phyloP scores from a whole-genome alignment of 2,329 filamentous ascomycete genomes.

The Aspergillus candidus region DNA sequence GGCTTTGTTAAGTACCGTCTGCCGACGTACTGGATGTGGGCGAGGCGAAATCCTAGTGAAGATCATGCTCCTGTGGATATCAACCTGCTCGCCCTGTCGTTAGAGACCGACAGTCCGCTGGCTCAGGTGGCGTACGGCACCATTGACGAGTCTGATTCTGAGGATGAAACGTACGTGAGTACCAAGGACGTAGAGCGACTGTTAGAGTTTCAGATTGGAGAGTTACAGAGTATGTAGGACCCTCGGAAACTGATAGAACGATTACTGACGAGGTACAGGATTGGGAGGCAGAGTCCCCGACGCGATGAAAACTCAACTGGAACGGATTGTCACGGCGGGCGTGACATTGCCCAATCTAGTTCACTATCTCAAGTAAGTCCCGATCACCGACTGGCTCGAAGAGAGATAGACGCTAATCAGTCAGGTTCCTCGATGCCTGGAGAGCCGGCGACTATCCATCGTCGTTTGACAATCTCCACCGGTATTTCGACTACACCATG shows the following conservation, averaged over 20 bases:
- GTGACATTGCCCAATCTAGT: slow-evolving; percentile 64
- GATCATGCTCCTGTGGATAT: slow-evolving; percentile 52
- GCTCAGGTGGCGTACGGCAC: slow-evolving; percentile 48
- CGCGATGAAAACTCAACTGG: slow-evolving; percentile 65
- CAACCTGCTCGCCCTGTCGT: slow-evolving; percentile 55
- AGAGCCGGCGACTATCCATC: slow-evolving; percentile 82
- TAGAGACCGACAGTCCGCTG: slow-evolving; percentile 47
- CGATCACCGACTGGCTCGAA: background rate
- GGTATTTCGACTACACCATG: slow-evolving; percentile 96
- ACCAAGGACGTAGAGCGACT: slow-evolving; percentile 74
- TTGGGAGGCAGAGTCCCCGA: slow-evolving; percentile 72
- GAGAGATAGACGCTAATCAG: background rate
- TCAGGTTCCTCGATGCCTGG: slow-evolving; percentile 85
- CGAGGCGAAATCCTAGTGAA: slow-evolving; percentile 45
- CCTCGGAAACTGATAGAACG: background rate
- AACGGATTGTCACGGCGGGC: slow-evolving; percentile 60
- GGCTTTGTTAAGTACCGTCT: slow-evolving; percentile 75
- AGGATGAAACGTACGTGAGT: slow-evolving; percentile 51
- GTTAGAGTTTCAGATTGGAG: slow-evolving; percentile 80
- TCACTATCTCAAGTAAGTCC: slow-evolving; percentile 63
- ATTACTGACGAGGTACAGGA: slow-evolving; percentile 43
- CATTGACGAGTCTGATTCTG: slow-evolving; percentile 35
- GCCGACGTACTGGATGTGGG: slow-evolving; percentile 60
- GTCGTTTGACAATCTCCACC: slow-evolving; percentile 83
- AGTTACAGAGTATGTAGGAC: slow-evolving; percentile 65